Conservation (phyloP, 305 asterid species). For the Euphrasia arctica region DNA sequence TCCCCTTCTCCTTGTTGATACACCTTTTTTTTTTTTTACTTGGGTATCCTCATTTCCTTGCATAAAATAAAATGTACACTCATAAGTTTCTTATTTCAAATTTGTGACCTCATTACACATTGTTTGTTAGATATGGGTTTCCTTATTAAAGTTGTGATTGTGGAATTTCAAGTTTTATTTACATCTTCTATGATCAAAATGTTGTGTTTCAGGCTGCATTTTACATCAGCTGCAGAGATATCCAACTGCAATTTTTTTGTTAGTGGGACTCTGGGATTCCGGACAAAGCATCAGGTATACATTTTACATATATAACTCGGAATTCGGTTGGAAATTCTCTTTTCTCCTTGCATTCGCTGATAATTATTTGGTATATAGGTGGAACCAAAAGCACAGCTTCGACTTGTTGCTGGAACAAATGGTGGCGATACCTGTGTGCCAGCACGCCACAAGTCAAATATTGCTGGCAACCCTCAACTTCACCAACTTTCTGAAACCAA, state of each 20-base stretch:
- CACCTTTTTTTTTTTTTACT: slow-evolving; percentile 3
- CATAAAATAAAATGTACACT: slow-evolving; percentile 12
- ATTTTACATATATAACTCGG: slow-evolving; percentile 14
- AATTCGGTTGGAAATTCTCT: slow-evolving; percentile 21
- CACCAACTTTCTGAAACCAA: slow-evolving; percentile 47
- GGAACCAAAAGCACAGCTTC: slow-evolving; percentile 82
- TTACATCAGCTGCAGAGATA: slow-evolving; percentile 65
- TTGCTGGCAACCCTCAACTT: slow-evolving; percentile 34
- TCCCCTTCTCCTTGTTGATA: slow-evolving; percentile 1
- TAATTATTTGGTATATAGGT: slow-evolving; percentile 51
- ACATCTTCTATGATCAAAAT: slow-evolving; percentile 19
- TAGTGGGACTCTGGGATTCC: slow-evolving; percentile 87
- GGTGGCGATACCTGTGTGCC: slow-evolving; percentile 30
- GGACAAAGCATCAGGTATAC: slow-evolving; percentile 89
- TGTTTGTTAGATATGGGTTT: slow-evolving; percentile 19
- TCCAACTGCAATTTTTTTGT: slow-evolving; percentile 55
- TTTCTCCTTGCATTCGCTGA: slow-evolving; percentile 21
- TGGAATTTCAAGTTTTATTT: not conserved
- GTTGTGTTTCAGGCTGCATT: slow-evolving; percentile 53
- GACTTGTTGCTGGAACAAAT: slow-evolving; percentile 56
- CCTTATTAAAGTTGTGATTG: slow-evolving; percentile 5
- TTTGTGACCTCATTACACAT: slow-evolving; percentile 6
- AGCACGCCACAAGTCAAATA: slow-evolving; percentile 33
- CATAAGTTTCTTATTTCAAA: not conserved
- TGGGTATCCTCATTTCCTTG: slow-evolving; percentile 1